These are phyloP conservation scores for Logfia minima DNA, from an alignment of 129 eudicot species.

Conservation along the genomic window DNA sequence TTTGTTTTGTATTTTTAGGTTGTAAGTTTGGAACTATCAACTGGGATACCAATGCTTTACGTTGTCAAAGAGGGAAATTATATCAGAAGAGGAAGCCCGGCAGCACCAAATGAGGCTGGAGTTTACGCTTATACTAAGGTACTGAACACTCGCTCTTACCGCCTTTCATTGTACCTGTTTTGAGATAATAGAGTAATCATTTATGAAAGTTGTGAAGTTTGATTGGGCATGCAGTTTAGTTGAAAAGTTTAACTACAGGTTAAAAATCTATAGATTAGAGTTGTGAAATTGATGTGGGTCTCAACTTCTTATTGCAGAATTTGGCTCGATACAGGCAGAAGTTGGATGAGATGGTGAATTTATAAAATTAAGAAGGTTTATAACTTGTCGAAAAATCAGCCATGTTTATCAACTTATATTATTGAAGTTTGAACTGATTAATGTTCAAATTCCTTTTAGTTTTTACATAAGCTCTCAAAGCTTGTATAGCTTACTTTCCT, in stretches of 20 bases:
- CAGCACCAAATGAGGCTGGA: slow-evolving; percentile 79
- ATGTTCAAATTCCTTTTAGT: background rate
- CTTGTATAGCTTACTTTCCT: no score
- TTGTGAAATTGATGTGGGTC: background rate
- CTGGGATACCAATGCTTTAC: slow-evolving; percentile 91
- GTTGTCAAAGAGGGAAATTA: slow-evolving; percentile 69
- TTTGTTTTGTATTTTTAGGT: slow-evolving; percentile 45
- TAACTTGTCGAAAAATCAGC: background rate
- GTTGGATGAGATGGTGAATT: slow-evolving; percentile 71
- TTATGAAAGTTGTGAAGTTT: no score
- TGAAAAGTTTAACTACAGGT: background rate
- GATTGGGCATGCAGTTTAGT: background rate
- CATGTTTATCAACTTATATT: background rate
- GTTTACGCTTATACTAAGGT: slow-evolving; percentile 65
- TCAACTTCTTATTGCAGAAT: slow-evolving; percentile 41
- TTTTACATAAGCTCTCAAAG: no score
- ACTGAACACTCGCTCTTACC: background rate
- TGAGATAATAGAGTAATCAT: no score
- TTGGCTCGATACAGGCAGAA: slow-evolving; percentile 88
- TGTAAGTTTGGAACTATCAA: slow-evolving; percentile 81
- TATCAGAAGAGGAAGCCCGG: slow-evolving; percentile 82
- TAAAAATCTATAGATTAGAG: background rate
- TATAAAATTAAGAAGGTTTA: background rate
- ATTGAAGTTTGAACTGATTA: background rate
- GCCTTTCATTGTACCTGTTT: no score